Percentiles rank a stretch among this genome's conserved stretches.
These are phyloP conservation scores for Chiua virens DNA, from an alignment of 768 basidiomycete genomes.

Conservation along the genomic window DNA sequence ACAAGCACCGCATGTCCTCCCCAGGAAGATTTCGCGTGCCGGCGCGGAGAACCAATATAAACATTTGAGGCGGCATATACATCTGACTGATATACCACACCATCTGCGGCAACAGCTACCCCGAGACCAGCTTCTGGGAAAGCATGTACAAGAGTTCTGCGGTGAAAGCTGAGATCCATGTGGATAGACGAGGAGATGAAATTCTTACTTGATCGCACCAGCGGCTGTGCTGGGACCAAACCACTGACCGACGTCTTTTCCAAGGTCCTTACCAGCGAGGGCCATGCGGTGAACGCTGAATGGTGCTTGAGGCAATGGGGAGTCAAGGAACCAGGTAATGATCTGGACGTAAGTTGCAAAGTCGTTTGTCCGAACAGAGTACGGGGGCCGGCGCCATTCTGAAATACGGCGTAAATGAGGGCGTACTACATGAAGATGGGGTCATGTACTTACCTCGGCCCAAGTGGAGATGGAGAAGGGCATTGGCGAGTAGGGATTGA, in stretches of 20 bases:
- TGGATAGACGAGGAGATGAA: not conserved
- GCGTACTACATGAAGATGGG: not conserved
- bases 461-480: constrained; percentile 72
- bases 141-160: constrained; percentile 69
- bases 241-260: constrained; percentile 96
- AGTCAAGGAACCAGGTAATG: constrained; percentile 93
- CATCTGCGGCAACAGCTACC: constrained; percentile 81
- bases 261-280: constrained; percentile 88
- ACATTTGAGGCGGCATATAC: constrained; percentile 74
- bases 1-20: constrained; percentile 84
- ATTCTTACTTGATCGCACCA: constrained; percentile 82
- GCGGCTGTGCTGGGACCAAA: constrained; percentile 98
- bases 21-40: constrained; percentile 51
- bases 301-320: constrained; percentile 77
- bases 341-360: constrained; percentile 91
- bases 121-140: constrained; percentile 82
- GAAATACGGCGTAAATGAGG: constrained; percentile 8
- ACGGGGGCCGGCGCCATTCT: constrained; percentile 86
- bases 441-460: constrained; percentile 55
- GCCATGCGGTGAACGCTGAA: constrained; percentile 98
- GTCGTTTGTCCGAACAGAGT: constrained; percentile 55
- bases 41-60: constrained; percentile 29
- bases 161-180: constrained; percentile 2
- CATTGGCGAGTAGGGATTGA: constrained; percentile 79
- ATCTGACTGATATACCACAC: constrained; percentile 80